Percentiles rank a stretch among this genome's conserved stretches.
Conservation (phyloP, 2,329 filamentous ascomycete species). For the Periconia macrospinosa region DNA sequence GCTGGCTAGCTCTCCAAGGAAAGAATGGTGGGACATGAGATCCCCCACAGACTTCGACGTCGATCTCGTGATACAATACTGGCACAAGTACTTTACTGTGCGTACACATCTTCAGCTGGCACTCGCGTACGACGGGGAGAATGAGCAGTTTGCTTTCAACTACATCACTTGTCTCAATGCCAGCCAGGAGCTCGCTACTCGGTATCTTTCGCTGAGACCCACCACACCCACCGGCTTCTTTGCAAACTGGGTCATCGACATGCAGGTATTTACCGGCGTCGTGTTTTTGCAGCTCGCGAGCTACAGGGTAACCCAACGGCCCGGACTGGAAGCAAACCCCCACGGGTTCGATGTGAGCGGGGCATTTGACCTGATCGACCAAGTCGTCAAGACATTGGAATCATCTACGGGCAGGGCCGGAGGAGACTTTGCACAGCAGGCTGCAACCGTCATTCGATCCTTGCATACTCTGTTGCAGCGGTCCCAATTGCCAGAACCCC, state of each 20-base stretch:
- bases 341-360: background rate
- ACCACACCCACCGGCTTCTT: background rate
- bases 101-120: background rate
- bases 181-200: background rate
- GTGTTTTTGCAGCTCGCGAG: background rate
- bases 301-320: background rate
- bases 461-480: background rate
- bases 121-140: background rate
- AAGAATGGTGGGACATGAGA: background rate
- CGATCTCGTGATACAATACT: background rate
- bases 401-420: background rate
- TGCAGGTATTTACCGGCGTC: background rate
- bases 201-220: background rate
- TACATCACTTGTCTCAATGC: background rate
- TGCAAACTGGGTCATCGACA: background rate
- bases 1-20: background rate
- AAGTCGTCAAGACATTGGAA: background rate
- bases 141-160: background rate
- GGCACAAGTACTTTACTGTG: background rate
- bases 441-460: background rate
- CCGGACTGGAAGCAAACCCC: background rate
- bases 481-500: background rate
- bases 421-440: background rate
- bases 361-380: background rate
- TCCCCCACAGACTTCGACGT: background rate